Evolutionary conservation across 192 early-diverging fungal species (phyloP).

Genomic region (Jimgerdemannia flammicorona): DNA sequence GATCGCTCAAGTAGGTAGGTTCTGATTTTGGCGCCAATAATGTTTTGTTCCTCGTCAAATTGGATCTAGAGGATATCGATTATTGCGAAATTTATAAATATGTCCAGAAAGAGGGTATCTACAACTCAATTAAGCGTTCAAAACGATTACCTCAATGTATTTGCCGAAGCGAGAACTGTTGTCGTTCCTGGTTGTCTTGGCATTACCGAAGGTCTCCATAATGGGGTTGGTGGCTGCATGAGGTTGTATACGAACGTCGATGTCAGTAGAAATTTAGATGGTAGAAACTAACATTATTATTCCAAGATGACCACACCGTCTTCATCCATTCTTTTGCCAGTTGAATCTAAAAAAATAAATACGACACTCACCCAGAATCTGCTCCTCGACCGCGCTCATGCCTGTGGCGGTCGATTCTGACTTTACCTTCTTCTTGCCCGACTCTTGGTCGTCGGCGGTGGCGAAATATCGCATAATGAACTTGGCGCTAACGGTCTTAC

Average conservation of each 20-base stretch:
- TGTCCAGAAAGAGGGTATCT: background rate
- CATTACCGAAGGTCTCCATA: slow-evolving; percentile 99
- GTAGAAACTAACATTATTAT: background rate
- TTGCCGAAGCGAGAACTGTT: slow-evolving; percentile 98
- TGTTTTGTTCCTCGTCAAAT: slow-evolving; percentile 79
- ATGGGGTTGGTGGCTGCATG: slow-evolving; percentile 91
- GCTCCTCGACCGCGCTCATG: slow-evolving; percentile 74
- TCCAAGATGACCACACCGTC: background rate
- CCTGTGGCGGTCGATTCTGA: slow-evolving; percentile 38
- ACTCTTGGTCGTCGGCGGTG: slow-evolving; percentile 67
- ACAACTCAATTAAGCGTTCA: background rate
- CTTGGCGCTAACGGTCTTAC: slow-evolving; percentile 95
- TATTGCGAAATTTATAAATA: background rate
- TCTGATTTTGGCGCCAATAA: slow-evolving; percentile 91
- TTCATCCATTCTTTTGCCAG: too few relatives aligned
- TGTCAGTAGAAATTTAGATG: slow-evolving; percentile 2
- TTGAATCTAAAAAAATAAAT: background rate
- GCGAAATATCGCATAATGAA: slow-evolving; percentile 99
- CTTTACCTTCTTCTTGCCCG: slow-evolving; percentile 35
- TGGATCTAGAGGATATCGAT: slow-evolving; percentile 53
- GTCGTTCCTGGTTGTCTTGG: slow-evolving; percentile 99
- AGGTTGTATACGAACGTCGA: background rate
- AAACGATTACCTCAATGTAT: slow-evolving; percentile 77
- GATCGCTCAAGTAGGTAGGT: slow-evolving; percentile 97
- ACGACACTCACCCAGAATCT: slow-evolving; percentile 55